These are phyloP conservation scores for Jaminaea rosea DNA, from an alignment of 1,284 basidiomycete genomes.

Conservation along the genomic window DNA sequence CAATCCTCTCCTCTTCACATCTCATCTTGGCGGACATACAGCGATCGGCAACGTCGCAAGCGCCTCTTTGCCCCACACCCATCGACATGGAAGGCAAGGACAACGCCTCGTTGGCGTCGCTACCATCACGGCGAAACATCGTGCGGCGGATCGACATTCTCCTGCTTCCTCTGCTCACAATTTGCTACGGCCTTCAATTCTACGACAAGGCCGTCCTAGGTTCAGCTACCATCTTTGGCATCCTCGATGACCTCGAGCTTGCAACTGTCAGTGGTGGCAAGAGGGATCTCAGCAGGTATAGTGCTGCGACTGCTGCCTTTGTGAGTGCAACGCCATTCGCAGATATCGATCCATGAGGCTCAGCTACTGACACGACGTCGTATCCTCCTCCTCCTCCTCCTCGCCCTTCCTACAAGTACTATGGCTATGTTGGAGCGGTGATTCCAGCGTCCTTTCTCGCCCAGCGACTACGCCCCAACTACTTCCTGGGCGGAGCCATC, in stretches of 20 bases:
- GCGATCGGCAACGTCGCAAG: too few relatives aligned
- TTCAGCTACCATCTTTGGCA: slow-evolving; percentile 52
- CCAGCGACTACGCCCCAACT: slow-evolving; percentile 49
- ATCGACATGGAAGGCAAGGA: too few relatives aligned
- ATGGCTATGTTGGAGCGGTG: slow-evolving; percentile 47
- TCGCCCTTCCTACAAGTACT: not conserved
- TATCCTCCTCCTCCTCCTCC: not conserved
- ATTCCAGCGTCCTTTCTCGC: slow-evolving; percentile 51
- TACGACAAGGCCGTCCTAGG: slow-evolving; percentile 53
- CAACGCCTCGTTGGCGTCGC: too few relatives aligned
- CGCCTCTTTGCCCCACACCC: too few relatives aligned
- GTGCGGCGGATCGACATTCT: slow-evolving; percentile 20
- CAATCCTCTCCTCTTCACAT: too few relatives aligned
- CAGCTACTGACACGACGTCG: not conserved
- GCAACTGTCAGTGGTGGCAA: slow-evolving; percentile 30
- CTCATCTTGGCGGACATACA: too few relatives aligned
- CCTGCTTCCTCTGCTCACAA: slow-evolving; percentile 50
- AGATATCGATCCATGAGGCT: too few relatives aligned
- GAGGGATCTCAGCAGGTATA: slow-evolving; percentile 27
- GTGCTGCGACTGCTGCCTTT: slow-evolving; percentile 42
- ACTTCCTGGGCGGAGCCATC: slow-evolving; percentile 25
- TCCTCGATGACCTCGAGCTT: slow-evolving; percentile 51
- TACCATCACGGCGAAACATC: not conserved
- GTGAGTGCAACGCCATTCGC: too few relatives aligned
- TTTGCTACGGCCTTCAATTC: slow-evolving; percentile 51